Conservation (phyloP, 2,329 filamentous ascomycete species). For the Ascochyta rabiei region DNA sequence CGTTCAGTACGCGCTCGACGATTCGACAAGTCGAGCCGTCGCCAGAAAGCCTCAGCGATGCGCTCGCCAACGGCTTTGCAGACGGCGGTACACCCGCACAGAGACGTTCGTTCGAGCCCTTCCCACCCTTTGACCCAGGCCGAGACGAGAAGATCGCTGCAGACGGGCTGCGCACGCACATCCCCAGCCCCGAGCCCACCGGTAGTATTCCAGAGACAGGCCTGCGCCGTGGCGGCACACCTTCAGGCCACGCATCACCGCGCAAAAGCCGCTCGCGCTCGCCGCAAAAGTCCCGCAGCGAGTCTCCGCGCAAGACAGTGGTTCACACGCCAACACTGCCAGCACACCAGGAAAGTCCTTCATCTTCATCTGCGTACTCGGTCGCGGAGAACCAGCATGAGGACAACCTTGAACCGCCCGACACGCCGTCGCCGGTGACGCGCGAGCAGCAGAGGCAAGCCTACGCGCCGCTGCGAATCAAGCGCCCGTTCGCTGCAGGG, state of each 20-base stretch:
- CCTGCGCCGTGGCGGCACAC: constrained; percentile 8
- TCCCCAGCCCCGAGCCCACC: constrained; percentile 3
- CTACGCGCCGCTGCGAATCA: constrained; percentile 21
- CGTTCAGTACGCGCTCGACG: constrained; percentile 29
- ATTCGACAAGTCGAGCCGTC: constrained; percentile 40
- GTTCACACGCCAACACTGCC: constrained; percentile 2
- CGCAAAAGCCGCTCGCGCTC: constrained; percentile 4
- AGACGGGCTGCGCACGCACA: not conserved
- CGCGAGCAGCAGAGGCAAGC: constrained; percentile 21
- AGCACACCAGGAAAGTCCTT: constrained; percentile 2
- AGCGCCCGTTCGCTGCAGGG: not conserved
- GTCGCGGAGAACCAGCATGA: not conserved
- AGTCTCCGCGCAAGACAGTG: not conserved
- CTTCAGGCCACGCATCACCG: constrained; percentile 10
- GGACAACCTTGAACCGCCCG: constrained; percentile 14
- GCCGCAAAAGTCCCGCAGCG: constrained; percentile 1
- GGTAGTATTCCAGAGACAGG: not conserved
- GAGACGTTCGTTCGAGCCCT: constrained; percentile 4
- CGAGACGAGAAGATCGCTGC: not conserved
- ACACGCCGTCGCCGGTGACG: constrained; percentile 31
- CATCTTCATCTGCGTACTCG: constrained; percentile 4
- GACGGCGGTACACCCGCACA: not conserved
- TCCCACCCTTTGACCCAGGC: constrained; percentile 1
- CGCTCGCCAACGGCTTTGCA: constrained; percentile 8
- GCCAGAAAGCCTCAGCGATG: constrained; percentile 23